Evolutionary conservation across 805 yeast species (phyloP).

Genomic region (Wickerhamiella dianesei): DNA sequence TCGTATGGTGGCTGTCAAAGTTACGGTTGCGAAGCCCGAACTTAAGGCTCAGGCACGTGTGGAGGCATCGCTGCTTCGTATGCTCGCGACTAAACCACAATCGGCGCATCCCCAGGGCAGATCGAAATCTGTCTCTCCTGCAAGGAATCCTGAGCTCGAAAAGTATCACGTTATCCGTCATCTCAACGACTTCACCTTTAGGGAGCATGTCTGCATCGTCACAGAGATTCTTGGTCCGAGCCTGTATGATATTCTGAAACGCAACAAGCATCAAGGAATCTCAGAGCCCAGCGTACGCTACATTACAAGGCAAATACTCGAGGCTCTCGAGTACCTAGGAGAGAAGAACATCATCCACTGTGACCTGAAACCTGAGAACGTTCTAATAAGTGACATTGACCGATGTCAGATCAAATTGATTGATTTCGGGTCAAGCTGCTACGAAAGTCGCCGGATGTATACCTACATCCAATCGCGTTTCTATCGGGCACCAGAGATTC

Average conservation of each 20-base stretch:
- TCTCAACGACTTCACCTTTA: conserved; percentile 57
- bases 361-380: conserved; percentile 76
- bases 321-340: conserved; percentile 51
- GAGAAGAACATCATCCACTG: conserved; percentile 53
- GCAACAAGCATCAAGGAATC: conserved; percentile 27
- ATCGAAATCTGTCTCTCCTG: not conserved
- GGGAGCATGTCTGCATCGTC: conserved; percentile 71
- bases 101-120: conserved; percentile 10
- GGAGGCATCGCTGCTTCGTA: conserved; percentile 56
- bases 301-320: conserved; percentile 42
- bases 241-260: conserved; percentile 40
- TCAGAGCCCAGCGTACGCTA: conserved; percentile 23
- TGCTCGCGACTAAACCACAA: conserved; percentile 26
- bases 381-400: conserved; percentile 40
- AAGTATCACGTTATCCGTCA: conserved; percentile 37
- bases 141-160: conserved; percentile 14
- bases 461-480: conserved; percentile 93
- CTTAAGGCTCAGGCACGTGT: conserved; percentile 67
- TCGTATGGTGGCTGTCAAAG: conserved; percentile 54
- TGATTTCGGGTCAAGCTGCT: conserved; percentile 56
- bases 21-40: conserved; percentile 57
- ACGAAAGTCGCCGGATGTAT: conserved; percentile 65
- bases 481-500: conserved; percentile 91
- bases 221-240: conserved; percentile 62
- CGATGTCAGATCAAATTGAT: conserved; percentile 48